These are phyloP conservation scores for Pythium dissimile DNA, from an alignment of 352 stramenopile species.

Conservation along the genomic window DNA sequence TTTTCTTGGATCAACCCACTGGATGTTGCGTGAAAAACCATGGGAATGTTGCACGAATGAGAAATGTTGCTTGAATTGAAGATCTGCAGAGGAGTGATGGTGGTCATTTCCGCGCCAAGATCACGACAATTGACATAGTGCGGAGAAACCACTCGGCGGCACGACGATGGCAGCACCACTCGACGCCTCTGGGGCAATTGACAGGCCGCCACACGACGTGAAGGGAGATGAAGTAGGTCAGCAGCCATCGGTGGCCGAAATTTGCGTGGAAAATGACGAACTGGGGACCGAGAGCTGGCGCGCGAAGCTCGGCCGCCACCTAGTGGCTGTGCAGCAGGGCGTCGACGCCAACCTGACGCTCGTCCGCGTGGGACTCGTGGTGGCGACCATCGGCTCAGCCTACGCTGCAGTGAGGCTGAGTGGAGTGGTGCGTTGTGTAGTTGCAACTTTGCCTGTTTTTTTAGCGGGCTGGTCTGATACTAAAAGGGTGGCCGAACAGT, in stretches of 20 bases:
- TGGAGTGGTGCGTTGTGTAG: slow-evolving; percentile 36
- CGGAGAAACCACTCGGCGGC: neutral
- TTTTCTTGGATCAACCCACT: too few species aligned
- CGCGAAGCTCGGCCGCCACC: slow-evolving; percentile 1
- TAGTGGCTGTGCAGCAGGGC: slow-evolving; percentile 24
- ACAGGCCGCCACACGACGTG: neutral
- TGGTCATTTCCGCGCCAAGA: neutral
- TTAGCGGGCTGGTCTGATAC: neutral
- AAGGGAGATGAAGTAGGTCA: neutral
- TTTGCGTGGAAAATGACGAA: slow-evolving; percentile 5
- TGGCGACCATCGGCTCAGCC: slow-evolving; percentile 41
- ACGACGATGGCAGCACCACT: slow-evolving; percentile 13
- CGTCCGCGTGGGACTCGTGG: slow-evolving; percentile 51
- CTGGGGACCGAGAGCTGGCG: slow-evolving; percentile 19
- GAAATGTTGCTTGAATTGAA: neutral
- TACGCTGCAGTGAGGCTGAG: slow-evolving; percentile 47
- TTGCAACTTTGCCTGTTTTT: neutral
- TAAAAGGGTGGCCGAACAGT: too few species aligned
- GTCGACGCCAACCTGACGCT: slow-evolving; percentile 70
- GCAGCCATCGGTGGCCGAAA: neutral
- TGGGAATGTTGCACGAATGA: neutral
- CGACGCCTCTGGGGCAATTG: neutral
- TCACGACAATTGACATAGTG: neutral
- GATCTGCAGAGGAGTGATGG: neutral
- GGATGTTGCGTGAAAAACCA: neutral